phyloP scores from a whole-genome alignment of 495 filamentous ascomycete species.

The Aspergillus incahuasiensis region DNA sequence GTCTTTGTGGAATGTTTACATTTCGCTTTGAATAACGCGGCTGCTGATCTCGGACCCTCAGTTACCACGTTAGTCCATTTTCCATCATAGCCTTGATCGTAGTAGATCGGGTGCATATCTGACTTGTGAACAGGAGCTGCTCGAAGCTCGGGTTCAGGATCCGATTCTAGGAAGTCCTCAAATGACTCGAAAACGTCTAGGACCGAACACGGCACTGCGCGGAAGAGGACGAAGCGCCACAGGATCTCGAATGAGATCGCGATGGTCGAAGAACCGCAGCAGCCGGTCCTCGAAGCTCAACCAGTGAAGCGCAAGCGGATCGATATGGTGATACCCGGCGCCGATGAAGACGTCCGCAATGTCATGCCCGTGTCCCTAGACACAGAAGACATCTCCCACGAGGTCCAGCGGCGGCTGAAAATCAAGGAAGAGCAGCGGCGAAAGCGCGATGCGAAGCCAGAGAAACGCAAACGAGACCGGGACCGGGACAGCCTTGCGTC shows the following conservation, averaged over 20 bases:
- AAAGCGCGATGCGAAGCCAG: slow-evolving; percentile 25
- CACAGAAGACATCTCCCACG: slow-evolving; percentile 46
- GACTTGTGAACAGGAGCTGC: neutral
- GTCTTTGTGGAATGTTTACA: neutral
- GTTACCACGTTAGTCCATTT: neutral
- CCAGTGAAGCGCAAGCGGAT: slow-evolving; percentile 24
- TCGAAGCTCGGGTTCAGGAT: neutral
- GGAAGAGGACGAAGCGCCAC: slow-evolving; percentile 1
- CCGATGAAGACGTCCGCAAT: slow-evolving; percentile 18
- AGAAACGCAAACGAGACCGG: slow-evolving; percentile 39
- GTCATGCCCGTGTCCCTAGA: slow-evolving; percentile 26
- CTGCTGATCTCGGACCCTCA: neutral
- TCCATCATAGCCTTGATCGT: neutral
- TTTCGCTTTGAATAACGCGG: neutral
- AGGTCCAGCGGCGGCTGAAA: slow-evolving; percentile 37
- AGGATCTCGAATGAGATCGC: neutral
- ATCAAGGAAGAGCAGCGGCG: slow-evolving; percentile 37
- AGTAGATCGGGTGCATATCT: neutral
- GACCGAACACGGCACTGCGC: neutral
- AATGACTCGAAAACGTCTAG: neutral
- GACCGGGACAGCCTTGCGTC: slow-evolving; percentile 37
- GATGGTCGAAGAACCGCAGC: neutral
- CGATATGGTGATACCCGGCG: slow-evolving; percentile 12
- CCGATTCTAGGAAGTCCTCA: neutral
- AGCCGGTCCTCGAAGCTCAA: neutral